phyloP scores from a whole-genome alignment of 345 rosid species.

The Diplotaxis tenuifolia region DNA sequence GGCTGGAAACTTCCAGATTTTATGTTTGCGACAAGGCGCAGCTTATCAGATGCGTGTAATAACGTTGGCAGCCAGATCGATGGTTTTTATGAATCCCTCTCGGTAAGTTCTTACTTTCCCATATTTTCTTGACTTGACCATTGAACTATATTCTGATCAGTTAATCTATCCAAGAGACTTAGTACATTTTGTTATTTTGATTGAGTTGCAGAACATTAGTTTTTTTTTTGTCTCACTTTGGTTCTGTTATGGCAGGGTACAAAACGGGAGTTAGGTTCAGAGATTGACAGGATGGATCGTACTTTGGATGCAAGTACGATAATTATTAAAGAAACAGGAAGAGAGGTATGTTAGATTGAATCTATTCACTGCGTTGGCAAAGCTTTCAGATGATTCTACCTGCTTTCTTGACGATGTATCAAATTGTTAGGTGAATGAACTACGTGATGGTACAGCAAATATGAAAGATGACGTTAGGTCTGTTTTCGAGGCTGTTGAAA shows the following conservation, averaged over 20 bases:
- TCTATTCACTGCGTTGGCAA: not conserved
- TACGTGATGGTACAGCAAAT: constrained; percentile 43
- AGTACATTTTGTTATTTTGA: not conserved
- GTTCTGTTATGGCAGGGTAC: constrained; percentile 48
- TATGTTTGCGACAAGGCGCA: constrained; percentile 91
- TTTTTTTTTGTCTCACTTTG: not conserved
- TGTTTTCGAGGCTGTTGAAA: constrained; percentile 68
- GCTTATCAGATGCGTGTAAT: constrained; percentile 80
- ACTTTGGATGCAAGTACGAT: constrained; percentile 54
- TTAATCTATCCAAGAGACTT: not conserved
- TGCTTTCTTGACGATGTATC: constrained; percentile 16
- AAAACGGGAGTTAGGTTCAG: constrained; percentile 58
- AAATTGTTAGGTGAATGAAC: constrained; percentile 49
- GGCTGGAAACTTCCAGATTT: constrained; percentile 96
- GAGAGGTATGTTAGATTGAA: constrained; percentile 48
- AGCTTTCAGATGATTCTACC: constrained; percentile 2
- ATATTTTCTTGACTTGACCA: not conserved
- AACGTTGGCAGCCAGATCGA: constrained; percentile 75
- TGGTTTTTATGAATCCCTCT: constrained; percentile 62
- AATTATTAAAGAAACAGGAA: constrained; percentile 56
- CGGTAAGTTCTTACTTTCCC: constrained; percentile 45
- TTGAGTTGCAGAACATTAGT: not conserved
- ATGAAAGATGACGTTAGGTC: constrained; percentile 50
- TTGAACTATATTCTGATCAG: constrained; percentile 2
- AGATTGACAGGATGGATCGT: constrained; percentile 51